phyloP scores from a whole-genome alignment of 2,329 filamentous ascomycete genomes.

The Lecanosticta acicola region DNA sequence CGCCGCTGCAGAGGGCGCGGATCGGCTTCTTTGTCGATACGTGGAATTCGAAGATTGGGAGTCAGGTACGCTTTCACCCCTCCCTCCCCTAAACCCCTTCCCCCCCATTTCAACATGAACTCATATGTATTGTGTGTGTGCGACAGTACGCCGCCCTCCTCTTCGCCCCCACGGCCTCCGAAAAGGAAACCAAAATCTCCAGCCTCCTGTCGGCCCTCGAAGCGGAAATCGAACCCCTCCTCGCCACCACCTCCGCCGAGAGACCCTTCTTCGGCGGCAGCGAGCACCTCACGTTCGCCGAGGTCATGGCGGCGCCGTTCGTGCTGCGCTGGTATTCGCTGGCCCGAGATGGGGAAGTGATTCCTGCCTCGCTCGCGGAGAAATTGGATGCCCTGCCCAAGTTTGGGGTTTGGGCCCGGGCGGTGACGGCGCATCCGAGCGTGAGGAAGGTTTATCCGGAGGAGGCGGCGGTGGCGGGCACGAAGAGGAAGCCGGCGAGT shows the following conservation, averaged over 20 bases:
- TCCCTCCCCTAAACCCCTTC: too few relatives aligned
- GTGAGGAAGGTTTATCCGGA: constrained; percentile 61
- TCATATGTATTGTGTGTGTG: too few relatives aligned
- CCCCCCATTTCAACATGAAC: too few relatives aligned
- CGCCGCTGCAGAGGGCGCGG: constrained; percentile 48
- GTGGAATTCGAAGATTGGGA: constrained; percentile 56
- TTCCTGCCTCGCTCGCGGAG: constrained; percentile 46
- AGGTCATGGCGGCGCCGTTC: constrained; percentile 66
- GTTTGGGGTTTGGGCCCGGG: constrained; percentile 29
- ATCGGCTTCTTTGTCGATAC: constrained; percentile 69
- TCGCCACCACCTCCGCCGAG: constrained; percentile 39
- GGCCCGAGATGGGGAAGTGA: constrained; percentile 49
- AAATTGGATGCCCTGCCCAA: constrained; percentile 56
- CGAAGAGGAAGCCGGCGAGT: constrained; percentile 40
- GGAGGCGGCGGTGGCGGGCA: constrained; percentile 37
- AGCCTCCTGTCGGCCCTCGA: constrained; percentile 52
- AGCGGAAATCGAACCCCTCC: constrained; percentile 69
- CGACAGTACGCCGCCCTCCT: constrained; percentile 44
- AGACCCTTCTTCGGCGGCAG: constrained; percentile 44
- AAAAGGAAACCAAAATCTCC: constrained; percentile 45
- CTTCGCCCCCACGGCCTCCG: constrained; percentile 44
- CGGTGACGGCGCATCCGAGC: constrained; percentile 44
- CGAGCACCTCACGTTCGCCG: constrained; percentile 61
- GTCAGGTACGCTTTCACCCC: neutral
- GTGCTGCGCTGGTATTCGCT: constrained; percentile 55